Conservation (phyloP, 768 basidiomycete species). For the Trametes elegans region DNA sequence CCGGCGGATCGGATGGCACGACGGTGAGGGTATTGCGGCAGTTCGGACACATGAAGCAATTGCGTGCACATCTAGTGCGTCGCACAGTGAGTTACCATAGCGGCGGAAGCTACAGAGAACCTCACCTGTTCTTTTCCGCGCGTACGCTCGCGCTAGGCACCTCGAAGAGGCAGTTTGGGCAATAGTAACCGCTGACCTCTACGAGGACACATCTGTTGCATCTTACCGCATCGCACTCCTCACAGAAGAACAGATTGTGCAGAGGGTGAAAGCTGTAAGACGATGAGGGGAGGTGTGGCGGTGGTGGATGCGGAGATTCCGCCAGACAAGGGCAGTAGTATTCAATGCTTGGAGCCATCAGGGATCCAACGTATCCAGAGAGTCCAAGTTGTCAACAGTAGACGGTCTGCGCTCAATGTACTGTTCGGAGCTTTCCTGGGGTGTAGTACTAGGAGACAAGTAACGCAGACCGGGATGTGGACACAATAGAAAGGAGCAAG, state of each 20-base stretch:
- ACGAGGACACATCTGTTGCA: constrained; percentile 90
- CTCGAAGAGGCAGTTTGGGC: constrained; percentile 97
- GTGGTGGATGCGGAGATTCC: constrained; percentile 57
- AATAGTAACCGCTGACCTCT: constrained; percentile 97
- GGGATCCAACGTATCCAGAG: not conserved
- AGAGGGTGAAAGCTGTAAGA: constrained; percentile 81
- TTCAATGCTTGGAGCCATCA: constrained; percentile 44
- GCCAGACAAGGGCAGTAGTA: constrained; percentile 81
- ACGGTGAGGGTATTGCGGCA: constrained; percentile 89
- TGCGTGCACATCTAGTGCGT: constrained; percentile 89
- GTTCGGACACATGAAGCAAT: constrained; percentile 95
- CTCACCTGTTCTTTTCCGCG: constrained; percentile 92
- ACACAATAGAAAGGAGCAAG: no score
- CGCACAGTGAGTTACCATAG: not conserved
- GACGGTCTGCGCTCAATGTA: not conserved
- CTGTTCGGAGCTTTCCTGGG: no score
- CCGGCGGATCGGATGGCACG: constrained; percentile 83
- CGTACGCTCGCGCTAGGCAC: constrained; percentile 98
- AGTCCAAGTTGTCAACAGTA: no score
- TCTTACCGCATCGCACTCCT: constrained; percentile 94
- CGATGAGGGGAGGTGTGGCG: constrained; percentile 75
- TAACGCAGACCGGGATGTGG: no score
- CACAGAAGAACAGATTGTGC: constrained; percentile 90
- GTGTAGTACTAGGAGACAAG: no score
- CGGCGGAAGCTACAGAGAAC: not conserved